Evolutionary conservation across 2,329 filamentous ascomycete species (phyloP).

Genomic region (Hymenoscyphus fructigenus): DNA sequence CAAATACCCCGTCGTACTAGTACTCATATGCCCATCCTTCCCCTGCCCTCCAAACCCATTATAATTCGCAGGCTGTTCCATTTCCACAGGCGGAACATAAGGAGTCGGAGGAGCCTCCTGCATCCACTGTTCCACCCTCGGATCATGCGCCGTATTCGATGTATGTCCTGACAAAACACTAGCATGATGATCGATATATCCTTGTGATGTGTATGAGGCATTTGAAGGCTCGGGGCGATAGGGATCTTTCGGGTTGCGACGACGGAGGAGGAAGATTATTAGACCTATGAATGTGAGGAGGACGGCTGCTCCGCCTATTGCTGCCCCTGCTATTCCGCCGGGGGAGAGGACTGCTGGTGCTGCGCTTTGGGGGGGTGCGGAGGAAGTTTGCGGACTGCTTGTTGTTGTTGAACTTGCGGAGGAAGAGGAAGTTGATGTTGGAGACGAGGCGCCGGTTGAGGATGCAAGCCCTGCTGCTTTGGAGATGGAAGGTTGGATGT

Average conservation of each 20-base stretch:
- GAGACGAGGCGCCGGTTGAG: not conserved
- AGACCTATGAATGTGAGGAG: constrained; percentile 1
- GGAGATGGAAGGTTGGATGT: constrained; percentile 23
- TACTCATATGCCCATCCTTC: not conserved
- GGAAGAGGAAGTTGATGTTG: not conserved
- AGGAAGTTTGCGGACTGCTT: not conserved
- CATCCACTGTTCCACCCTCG: constrained; percentile 1
- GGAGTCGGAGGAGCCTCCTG: not conserved
- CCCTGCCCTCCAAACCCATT: constrained; percentile 3
- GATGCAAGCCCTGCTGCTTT: constrained; percentile 15
- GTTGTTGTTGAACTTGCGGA: not conserved
- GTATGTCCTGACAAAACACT: not conserved
- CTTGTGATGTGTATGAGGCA: not conserved
- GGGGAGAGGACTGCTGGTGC: not conserved
- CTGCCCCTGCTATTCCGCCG: not conserved
- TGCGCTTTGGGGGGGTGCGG: not conserved
- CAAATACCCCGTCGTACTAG: not conserved
- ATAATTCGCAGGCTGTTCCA: not conserved
- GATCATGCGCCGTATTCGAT: not conserved
- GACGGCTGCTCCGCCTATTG: not conserved
- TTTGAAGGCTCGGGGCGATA: not conserved
- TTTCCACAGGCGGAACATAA: not conserved
- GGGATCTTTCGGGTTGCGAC: not conserved
- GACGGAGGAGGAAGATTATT: constrained; percentile 8
- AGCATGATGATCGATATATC: not conserved